A percentile compares a stretch with the other conserved stretches of the same genome.
These are phyloP conservation scores for Lentinula detonsa DNA, from an alignment of 768 basidiomycete species.

Conservation along the genomic window DNA sequence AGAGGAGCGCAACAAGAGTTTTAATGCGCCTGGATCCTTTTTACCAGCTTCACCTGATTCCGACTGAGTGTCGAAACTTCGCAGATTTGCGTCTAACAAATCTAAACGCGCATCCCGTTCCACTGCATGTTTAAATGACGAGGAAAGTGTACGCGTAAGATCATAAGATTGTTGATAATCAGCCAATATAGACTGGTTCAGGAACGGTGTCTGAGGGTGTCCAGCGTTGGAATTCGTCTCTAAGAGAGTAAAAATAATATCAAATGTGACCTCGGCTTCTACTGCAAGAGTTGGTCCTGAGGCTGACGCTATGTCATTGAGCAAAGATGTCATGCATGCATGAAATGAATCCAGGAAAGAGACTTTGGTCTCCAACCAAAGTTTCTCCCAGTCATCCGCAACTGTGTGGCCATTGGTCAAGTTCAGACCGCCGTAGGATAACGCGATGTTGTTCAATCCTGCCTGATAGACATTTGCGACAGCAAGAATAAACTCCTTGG, in stretches of 20 bases:
- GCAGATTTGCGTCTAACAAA: slow-evolving; percentile 47
- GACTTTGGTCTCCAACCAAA: slow-evolving; percentile 72
- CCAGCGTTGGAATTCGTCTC: slow-evolving; percentile 35
- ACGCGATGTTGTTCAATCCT: slow-evolving; percentile 48
- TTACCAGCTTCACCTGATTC: slow-evolving; percentile 7
- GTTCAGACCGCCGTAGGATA: slow-evolving; percentile 54
- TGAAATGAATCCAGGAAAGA: slow-evolving; percentile 68
- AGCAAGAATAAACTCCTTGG: slow-evolving; percentile 45
- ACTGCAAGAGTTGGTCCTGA: slow-evolving; percentile 36
- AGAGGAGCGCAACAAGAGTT: slow-evolving; percentile 57
- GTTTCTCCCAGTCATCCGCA: slow-evolving; percentile 61
- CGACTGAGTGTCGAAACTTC: slow-evolving; percentile 24
- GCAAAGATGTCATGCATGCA: slow-evolving; percentile 41
- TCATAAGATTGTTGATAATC: slow-evolving; percentile 72
- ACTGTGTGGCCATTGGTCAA: slow-evolving; percentile 22
- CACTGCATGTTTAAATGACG: slow-evolving; percentile 34
- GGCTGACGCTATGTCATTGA: slow-evolving; percentile 40
- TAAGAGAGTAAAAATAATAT: slow-evolving; percentile 53
- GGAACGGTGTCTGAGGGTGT: slow-evolving; percentile 41
- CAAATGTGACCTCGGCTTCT: slow-evolving; percentile 50
- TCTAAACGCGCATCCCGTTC: slow-evolving; percentile 57
- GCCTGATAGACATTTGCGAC: slow-evolving; percentile 57
- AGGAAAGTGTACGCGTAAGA: slow-evolving; percentile 43
- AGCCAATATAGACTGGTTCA: slow-evolving; percentile 58
- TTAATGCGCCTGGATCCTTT: slow-evolving; percentile 51